Evolutionary conservation across 768 basidiomycete species (phyloP).

Genomic region (Mycena floridula): DNA sequence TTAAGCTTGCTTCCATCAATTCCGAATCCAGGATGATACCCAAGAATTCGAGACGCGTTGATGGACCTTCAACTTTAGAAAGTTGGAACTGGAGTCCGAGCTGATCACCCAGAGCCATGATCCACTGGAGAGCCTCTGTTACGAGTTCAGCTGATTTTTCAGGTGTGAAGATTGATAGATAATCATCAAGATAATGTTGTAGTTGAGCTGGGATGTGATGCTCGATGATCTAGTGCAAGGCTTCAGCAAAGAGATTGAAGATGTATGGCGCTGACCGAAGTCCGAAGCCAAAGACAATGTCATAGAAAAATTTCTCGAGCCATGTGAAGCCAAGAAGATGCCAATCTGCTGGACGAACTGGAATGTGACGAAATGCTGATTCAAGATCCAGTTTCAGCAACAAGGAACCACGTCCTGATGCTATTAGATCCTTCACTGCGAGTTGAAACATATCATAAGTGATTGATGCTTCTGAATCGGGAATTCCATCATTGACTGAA

Average conservation of each 20-base stretch:
- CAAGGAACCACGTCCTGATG: conserved; percentile 11
- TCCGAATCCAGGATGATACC: conserved; percentile 1
- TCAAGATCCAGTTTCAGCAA: no score
- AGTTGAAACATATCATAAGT: conserved; percentile 3
- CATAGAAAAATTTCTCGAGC: no score
- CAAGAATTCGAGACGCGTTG: conserved; percentile 11
- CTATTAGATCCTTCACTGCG: conserved; percentile 6
- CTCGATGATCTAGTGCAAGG: conserved; percentile 7
- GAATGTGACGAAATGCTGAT: conserved; percentile 1
- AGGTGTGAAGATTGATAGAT: conserved; percentile 5
- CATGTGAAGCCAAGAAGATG: no score
- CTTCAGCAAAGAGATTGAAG: no score
- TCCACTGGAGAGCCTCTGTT: neutral
- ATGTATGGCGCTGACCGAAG: conserved; percentile 15
- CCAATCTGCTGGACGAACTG: conserved; percentile 13
- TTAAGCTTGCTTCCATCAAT: conserved; percentile 4
- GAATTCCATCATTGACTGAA: conserved; percentile 16
- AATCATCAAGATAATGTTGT: conserved; percentile 18
- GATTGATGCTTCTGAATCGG: conserved; percentile 11
- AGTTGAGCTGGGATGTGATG: conserved; percentile 1
- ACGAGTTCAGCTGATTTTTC: neutral
- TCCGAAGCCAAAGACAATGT: conserved; percentile 16
- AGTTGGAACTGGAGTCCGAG: conserved; percentile 12
- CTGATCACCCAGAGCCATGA: conserved; percentile 2
- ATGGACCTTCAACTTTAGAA: conserved; percentile 10